Conservation (phyloP, 2,329 filamentous ascomycete genomes). For the Sclerotinia sclerotiorum region DNA sequence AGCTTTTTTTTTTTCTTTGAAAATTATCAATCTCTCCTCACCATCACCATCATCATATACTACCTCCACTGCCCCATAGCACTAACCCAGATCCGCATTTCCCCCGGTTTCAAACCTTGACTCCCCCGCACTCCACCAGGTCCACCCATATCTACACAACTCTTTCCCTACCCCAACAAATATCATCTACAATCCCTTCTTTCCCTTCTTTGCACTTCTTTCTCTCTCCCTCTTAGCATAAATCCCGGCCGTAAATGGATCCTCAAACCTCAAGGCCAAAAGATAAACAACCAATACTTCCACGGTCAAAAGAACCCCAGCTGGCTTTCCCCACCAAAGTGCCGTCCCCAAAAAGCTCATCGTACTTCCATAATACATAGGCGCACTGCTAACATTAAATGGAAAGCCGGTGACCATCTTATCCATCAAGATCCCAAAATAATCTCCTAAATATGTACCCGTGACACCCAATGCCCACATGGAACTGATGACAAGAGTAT, state of each 20-base stretch:
- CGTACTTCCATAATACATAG: constrained; percentile 96
- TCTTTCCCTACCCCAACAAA: not conserved
- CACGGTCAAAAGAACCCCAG: constrained; percentile 73
- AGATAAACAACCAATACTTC: constrained; percentile 77
- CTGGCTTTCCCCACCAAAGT: constrained; percentile 81
- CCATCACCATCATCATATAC: not conserved
- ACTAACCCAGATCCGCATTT: constrained; percentile 6
- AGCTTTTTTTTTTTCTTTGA: not conserved
- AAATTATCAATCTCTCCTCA: not conserved
- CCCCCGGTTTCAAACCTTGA: constrained; percentile 13
- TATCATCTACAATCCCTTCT: constrained; percentile 34
- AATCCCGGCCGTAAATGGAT: constrained; percentile 91
- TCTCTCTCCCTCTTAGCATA: constrained; percentile 79
- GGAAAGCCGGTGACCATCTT: constrained; percentile 91
- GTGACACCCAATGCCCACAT: constrained; percentile 93
- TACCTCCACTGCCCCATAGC: not conserved
- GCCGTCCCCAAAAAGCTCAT: constrained; percentile 89
- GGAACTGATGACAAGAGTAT: constrained; percentile 80
- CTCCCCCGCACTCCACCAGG: not conserved
- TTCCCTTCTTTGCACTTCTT: constrained; percentile 41
- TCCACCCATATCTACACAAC: constrained; percentile 7
- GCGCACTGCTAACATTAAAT: constrained; percentile 85
- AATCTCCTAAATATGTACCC: constrained; percentile 95
- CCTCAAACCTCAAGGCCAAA: constrained; percentile 81
- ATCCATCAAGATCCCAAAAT: constrained; percentile 98